A percentile compares a stretch with the other conserved stretches of the same genome.
phyloP scores from a whole-genome alignment of 2,329 filamentous ascomycete species.

The Pseudogymnoascus sp. region DNA sequence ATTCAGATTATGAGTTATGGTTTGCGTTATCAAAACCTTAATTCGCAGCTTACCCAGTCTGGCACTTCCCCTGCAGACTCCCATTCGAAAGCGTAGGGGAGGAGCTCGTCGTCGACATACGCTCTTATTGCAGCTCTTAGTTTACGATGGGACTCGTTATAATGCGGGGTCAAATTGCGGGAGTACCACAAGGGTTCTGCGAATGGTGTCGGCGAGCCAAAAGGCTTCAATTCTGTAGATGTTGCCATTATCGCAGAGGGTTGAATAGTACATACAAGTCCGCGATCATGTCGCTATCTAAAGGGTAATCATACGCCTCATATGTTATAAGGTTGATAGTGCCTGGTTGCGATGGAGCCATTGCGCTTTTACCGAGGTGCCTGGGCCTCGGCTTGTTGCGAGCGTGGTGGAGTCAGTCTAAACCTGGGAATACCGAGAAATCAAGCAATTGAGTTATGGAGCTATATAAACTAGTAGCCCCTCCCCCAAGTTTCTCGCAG shows the following conservation, averaged over 20 bases:
- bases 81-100: constrained; percentile 54
- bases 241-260: background rate
- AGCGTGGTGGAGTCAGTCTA: background rate
- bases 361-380: background rate
- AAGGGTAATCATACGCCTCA: background rate
- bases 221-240: constrained; percentile 10
- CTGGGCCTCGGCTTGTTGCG: constrained; percentile 1
- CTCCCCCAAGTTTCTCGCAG: background rate
- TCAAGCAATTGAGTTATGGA: background rate
- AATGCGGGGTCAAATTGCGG: constrained; percentile 42
- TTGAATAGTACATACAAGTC: background rate
- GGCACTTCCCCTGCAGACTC: constrained; percentile 49
- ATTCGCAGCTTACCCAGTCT: constrained; percentile 28
- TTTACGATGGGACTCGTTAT: constrained; percentile 51
- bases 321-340: constrained; percentile 5
- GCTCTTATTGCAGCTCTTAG: constrained; percentile 47
- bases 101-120: constrained; percentile 51
- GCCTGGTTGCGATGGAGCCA: background rate
- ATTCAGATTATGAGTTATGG: background rate
- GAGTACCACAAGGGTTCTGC: constrained; percentile 29
- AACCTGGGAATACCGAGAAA: background rate
- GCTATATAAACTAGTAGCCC: constrained; percentile 4
- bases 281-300: background rate
- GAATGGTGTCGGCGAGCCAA: constrained; percentile 24
- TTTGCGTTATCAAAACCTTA: background rate